Conservation (phyloP, 2,329 filamentous ascomycete species). For the Pyrenochaeta sp. region DNA sequence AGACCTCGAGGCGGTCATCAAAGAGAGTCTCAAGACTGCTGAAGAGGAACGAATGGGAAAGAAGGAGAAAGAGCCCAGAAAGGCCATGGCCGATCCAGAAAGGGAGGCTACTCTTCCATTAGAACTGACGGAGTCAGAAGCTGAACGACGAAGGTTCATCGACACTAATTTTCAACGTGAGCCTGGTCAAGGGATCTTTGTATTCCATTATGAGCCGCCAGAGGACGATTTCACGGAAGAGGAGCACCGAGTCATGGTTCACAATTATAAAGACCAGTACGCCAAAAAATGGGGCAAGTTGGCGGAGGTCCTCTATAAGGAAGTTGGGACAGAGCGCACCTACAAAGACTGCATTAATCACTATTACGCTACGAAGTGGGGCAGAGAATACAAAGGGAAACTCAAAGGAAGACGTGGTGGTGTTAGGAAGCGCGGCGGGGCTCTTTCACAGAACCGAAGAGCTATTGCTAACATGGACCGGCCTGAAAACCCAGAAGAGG, state of each 20-base stretch:
- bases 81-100: slow-evolving; percentile 75
- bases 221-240: slow-evolving; percentile 77
- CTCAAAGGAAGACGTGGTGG: slow-evolving; percentile 52
- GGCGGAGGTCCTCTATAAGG: slow-evolving; percentile 66
- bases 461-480: slow-evolving; percentile 62
- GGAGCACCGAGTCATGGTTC: slow-evolving; percentile 75
- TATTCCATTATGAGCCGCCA: slow-evolving; percentile 76
- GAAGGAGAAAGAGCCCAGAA: slow-evolving; percentile 66
- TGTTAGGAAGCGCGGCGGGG: slow-evolving; percentile 40
- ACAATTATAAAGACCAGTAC: slow-evolving; percentile 72
- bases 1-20: slow-evolving; percentile 75
- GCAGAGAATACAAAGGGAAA: slow-evolving; percentile 79
- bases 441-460: slow-evolving; percentile 61
- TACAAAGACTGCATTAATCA: slow-evolving; percentile 85
- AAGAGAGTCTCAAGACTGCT: slow-evolving; percentile 72
- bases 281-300: slow-evolving; percentile 86
- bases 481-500: slow-evolving; percentile 52
- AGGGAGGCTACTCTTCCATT: slow-evolving; percentile 79
- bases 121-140: slow-evolving; percentile 71
- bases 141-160: slow-evolving; percentile 65
- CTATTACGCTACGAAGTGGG: slow-evolving; percentile 82
- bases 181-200: slow-evolving; percentile 71
- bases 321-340: slow-evolving; percentile 65
- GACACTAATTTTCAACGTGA: slow-evolving; percentile 73
- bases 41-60: slow-evolving; percentile 76